Evolutionary conservation across 805 yeast species (phyloP).

Genomic region (Maudiozyma turicensis): DNA sequence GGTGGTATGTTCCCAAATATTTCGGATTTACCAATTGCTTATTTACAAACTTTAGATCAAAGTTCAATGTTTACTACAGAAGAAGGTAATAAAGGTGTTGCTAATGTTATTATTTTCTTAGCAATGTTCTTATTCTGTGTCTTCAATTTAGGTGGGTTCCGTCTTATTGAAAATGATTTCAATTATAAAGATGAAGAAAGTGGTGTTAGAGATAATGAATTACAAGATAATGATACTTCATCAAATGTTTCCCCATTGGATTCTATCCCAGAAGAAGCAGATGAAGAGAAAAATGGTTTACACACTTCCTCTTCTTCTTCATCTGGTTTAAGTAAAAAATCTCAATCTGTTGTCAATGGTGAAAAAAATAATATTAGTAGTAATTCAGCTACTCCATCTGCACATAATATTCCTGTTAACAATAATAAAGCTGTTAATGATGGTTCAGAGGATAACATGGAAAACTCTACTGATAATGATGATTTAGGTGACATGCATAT

Average conservation of each 20-base stretch:
- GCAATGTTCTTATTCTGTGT: constrained; percentile 56
- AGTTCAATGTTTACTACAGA: constrained; percentile 47
- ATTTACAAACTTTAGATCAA: constrained; percentile 56
- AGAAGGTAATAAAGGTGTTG: constrained; percentile 68
- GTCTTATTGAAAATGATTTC: constrained; percentile 64
- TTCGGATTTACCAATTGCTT: constrained; percentile 70
- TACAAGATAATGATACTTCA: background rate
- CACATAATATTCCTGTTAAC: background rate
- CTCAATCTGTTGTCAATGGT: background rate
- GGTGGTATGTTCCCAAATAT: constrained; percentile 70
- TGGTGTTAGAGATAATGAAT: constrained; percentile 5
- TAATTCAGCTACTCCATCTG: background rate
- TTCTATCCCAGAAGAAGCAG: background rate
- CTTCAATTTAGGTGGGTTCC: constrained; percentile 69
- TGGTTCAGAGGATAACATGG: background rate
- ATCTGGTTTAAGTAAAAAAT: background rate
- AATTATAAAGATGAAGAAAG: constrained; percentile 22
- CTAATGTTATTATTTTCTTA: constrained; percentile 70
- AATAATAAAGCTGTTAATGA: background rate
- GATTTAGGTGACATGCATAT: background rate
- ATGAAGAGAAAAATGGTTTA: background rate
- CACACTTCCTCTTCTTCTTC: background rate
- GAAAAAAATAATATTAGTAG: background rate
- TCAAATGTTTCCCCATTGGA: background rate
- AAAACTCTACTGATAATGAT: background rate